A percentile compares a stretch with the other conserved stretches of the same genome.
phyloP scores from a whole-genome alignment of 1,284 basidiomycete genomes.

The Sporisorium sorghi region DNA sequence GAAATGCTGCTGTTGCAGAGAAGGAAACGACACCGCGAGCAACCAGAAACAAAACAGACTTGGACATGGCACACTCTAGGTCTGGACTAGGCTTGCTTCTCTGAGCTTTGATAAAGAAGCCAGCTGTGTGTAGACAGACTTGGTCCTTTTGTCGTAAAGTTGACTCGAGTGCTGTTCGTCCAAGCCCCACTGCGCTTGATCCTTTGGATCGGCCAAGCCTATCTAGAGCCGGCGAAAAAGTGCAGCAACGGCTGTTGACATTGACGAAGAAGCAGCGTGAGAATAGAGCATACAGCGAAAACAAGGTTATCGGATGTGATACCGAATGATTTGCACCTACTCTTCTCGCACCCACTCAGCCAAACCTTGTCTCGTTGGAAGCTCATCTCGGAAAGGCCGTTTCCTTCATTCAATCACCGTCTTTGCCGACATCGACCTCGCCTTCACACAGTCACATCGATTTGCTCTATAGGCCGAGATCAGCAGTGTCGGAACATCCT shows the following conservation, averaged over 20 bases:
- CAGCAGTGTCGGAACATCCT: neutral
- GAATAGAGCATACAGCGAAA: no score
- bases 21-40: no score
- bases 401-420: no score
- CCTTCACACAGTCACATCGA: neutral
- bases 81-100: no score
- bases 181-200: neutral
- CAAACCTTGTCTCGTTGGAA: neutral
- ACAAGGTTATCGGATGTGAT: constrained; percentile 1
- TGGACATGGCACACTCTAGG: no score
- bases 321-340: neutral
- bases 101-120: no score
- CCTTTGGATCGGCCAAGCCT: neutral
- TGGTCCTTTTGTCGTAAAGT: no score
- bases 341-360: neutral
- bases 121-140: neutral
- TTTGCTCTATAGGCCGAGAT: neutral
- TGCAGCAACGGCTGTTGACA: neutral
- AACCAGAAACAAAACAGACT: no score
- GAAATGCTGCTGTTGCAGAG: no score
- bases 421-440: no score
- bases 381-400: no score
- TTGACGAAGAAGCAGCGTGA: neutral
- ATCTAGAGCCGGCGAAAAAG: neutral
- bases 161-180: neutral